phyloP scores from a whole-genome alignment of 2,329 filamentous ascomycete species.

The Exophiala xenobiotica region DNA sequence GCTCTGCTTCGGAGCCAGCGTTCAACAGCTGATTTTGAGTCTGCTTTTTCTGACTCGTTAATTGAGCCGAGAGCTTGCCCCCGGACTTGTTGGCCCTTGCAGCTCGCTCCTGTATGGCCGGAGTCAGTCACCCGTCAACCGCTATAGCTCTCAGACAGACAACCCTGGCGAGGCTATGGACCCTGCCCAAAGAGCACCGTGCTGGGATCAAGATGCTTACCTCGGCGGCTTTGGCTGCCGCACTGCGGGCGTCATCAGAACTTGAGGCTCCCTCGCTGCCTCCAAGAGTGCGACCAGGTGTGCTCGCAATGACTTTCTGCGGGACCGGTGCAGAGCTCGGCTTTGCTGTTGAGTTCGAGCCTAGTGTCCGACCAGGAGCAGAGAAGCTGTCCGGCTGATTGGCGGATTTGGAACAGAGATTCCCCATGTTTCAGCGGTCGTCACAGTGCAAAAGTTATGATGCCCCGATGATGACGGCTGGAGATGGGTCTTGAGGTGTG shows the following conservation, averaged over 20 bases:
- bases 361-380: conserved; percentile 70
- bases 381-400: conserved; percentile 63
- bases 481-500: too few relatives aligned
- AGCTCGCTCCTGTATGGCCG: conserved; percentile 60
- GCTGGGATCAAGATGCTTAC: conserved; percentile 51
- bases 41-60: conserved; percentile 74
- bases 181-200: background rate
- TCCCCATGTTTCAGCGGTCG: conserved; percentile 66
- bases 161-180: background rate
- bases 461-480: too few relatives aligned
- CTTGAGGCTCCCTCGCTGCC: conserved; percentile 41
- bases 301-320: conserved; percentile 38
- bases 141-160: background rate
- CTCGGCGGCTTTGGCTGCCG: conserved; percentile 81
- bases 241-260: conserved; percentile 61
- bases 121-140: background rate
- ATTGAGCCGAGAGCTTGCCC: conserved; percentile 68
- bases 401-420: conserved; percentile 74
- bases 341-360: conserved; percentile 47
- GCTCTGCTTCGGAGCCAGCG: conserved; percentile 65
- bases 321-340: conserved; percentile 53
- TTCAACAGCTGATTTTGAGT: conserved; percentile 67
- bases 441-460: background rate
- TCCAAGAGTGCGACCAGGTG: conserved; percentile 65
- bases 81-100: conserved; percentile 54